Conservation (phyloP, 148 eudicot genomes). For the Selenicereus undatus region DNA sequence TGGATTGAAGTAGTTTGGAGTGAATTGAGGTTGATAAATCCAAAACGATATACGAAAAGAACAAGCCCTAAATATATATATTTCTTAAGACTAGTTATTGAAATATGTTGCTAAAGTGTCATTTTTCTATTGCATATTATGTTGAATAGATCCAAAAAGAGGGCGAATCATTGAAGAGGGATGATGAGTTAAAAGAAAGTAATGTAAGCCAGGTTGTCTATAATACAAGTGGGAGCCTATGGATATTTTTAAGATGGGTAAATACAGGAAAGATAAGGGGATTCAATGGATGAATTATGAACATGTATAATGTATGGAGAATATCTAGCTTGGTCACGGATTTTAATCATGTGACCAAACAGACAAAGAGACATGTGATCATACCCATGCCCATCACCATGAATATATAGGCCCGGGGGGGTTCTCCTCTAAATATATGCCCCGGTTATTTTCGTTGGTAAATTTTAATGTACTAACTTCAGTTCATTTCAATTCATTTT, state of each 20-base stretch:
- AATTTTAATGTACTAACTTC: no score
- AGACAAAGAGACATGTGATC: background rate
- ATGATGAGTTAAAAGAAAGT: background rate
- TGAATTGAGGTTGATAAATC: no score
- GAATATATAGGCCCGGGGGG: background rate
- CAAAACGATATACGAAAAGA: no score
- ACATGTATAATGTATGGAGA: background rate
- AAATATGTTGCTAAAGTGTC: no score
- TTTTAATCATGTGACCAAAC: background rate
- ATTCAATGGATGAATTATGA: background rate
- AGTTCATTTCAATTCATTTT: no score
- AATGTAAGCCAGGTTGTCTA: background rate
- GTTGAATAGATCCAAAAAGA: no score
- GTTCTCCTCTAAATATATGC: background rate
- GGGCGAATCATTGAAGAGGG: background rate
- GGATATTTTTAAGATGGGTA: background rate
- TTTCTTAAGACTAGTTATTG: no score
- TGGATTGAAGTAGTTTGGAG: no score
- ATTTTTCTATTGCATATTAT: no score
- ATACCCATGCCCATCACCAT: background rate
- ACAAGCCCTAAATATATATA: no score
- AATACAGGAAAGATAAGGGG: background rate
- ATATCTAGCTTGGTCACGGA: background rate
- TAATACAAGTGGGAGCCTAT: background rate
- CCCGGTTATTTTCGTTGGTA: no score